phyloP scores from a whole-genome alignment of 1,284 basidiomycete species.

The Irpex lacteus region DNA sequence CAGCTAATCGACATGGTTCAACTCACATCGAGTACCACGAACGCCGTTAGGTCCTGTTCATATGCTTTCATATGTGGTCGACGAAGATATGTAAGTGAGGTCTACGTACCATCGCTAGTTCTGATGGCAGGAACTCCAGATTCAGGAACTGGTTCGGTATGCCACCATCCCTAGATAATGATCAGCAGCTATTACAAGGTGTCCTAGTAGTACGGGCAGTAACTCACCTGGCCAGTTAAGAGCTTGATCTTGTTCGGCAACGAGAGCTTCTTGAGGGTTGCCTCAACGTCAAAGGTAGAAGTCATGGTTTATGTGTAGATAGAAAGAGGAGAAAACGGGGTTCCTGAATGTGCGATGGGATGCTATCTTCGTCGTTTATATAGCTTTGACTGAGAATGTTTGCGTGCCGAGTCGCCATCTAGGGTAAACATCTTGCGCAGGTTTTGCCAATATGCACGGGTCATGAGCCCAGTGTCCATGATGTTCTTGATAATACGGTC shows the following conservation, averaged over 20 bases:
- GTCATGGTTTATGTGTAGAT: slow-evolving; percentile 9
- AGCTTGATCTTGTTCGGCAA: slow-evolving; percentile 43
- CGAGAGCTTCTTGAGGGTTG: slow-evolving; percentile 34
- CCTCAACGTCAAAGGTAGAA: slow-evolving; percentile 35
- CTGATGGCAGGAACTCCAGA: slow-evolving; percentile 65
- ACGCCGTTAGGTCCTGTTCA: slow-evolving; percentile 47
- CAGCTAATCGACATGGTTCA: slow-evolving; percentile 5
- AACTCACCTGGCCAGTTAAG: slow-evolving; percentile 36
- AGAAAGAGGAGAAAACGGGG: no score
- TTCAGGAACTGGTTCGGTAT: slow-evolving; percentile 56
- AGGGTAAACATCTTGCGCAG: background rate
- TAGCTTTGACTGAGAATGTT: background rate
- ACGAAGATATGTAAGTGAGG: background rate
- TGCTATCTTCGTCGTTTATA: no score
- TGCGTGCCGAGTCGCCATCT: background rate
- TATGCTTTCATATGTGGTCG: background rate
- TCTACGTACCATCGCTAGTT: slow-evolving; percentile 54
- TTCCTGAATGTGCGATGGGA: no score
- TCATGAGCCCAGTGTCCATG: background rate
- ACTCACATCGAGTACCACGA: slow-evolving; percentile 43
- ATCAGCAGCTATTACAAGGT: background rate
- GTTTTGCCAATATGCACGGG: background rate
- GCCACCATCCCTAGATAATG: slow-evolving; percentile 53
- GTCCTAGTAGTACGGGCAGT: background rate
- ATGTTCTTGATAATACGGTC: background rate